These are phyloP conservation scores for Dissophora ornata DNA, from an alignment of 192 early-diverging fungal genomes.

Conservation along the genomic window DNA sequence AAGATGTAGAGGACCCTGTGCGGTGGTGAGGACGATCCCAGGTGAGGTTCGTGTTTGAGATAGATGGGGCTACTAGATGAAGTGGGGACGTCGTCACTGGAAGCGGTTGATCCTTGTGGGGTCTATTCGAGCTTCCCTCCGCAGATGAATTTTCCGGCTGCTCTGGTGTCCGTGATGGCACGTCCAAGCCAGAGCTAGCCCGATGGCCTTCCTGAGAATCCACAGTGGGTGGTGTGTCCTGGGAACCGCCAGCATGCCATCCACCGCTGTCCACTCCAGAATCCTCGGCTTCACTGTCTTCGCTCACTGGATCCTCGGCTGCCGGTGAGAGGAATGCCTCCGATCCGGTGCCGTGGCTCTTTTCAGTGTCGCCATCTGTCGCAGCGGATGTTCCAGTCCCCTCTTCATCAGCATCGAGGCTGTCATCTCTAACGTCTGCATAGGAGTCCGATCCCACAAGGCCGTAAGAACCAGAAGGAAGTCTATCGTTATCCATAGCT, in stretches of 20 bases:
- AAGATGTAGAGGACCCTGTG: slow-evolving; percentile 13
- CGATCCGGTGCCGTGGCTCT: not conserved
- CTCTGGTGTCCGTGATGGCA: not conserved
- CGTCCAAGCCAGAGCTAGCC: not conserved
- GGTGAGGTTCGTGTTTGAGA: slow-evolving; percentile 13
- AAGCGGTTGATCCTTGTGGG: slow-evolving; percentile 39
- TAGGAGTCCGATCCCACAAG: slow-evolving; percentile 26
- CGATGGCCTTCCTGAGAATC: not conserved
- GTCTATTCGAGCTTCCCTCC: slow-evolving; percentile 11
- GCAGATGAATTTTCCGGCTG: not conserved
- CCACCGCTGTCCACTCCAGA: slow-evolving; percentile 44
- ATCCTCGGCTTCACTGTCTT: slow-evolving; percentile 47
- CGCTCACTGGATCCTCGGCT: not conserved
- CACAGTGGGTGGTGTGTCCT: not conserved
- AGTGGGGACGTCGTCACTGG: slow-evolving; percentile 12
- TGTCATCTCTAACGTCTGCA: slow-evolving; percentile 40
- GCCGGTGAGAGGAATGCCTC: not conserved
- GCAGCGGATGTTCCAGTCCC: not conserved
- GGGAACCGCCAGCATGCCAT: slow-evolving; percentile 14
- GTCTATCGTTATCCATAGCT: not conserved
- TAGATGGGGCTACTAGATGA: slow-evolving; percentile 9
- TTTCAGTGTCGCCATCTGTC: slow-evolving; percentile 3
- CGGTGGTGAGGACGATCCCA: slow-evolving; percentile 25
- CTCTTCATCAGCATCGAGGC: slow-evolving; percentile 41
- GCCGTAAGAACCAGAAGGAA: slow-evolving; percentile 32